Evolutionary conservation across 768 basidiomycete genomes (phyloP), one percentile per base, ranked within the genome.

Genomic region (Pleurotus giganteus): DNA sequence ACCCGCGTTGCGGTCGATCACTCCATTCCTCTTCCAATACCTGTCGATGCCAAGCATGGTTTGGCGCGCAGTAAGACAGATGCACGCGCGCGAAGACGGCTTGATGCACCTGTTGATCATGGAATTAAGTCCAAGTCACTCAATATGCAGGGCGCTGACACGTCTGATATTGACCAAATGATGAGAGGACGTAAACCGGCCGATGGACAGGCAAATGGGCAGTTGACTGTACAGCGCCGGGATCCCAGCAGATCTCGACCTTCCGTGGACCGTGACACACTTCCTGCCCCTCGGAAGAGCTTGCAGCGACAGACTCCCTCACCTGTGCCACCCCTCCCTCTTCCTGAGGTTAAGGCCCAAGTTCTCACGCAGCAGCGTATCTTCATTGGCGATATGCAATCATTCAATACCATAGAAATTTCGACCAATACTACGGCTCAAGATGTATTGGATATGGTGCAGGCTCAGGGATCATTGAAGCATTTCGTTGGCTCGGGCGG

Each of bases 311-410:
- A 51, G 9, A 51, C 49, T 6, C 49, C 49, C 11, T 51, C 68
- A 2, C 71, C 75, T 9, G 58, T 77, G 1, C 74, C 76, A 26
- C 74, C 73, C 13, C 60, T 73, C 12, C 71, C 75, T 13, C 58
- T 61, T 26, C 58, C 65, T 44, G 69, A 74, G 15, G 60, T 69
- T 46, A 59, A 74, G 56, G 68, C 72, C 4, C 56, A 46, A 29
- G 69, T 74, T 19, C 68, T 77, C 11, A 72, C 73, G 17, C 88
- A 88, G 60, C 88, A 88, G 64, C 79, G 89, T 11, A 70, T 95
- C 7, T 94, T 92, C 64, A 75, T 95, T 56, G 84, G 84, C 4
- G 85, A 86, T 62, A 77, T 85, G 75, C 88, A 91, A 66, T 78
- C 85, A 37, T 90, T 86, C 60, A 80, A 87, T 58, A 83, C 81